Base-by-base conservation (phyloP, 306 rosid species). In the Casuarina cunninghamiana region DNA sequence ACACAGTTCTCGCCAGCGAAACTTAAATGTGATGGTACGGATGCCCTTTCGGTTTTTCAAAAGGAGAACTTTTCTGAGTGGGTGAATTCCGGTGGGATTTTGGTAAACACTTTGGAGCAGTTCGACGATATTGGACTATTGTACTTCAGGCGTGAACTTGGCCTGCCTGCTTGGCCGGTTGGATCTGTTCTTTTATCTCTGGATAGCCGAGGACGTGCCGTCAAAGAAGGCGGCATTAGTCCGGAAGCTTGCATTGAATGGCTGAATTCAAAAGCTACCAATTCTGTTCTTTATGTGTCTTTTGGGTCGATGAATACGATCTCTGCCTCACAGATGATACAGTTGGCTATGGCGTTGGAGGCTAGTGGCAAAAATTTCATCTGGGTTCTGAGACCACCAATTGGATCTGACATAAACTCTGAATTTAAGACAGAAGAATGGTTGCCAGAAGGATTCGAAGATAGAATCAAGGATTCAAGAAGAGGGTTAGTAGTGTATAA, bases 291-390 rank as follows among this genome's bases (percentile, higher is more conserved):
- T 21, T 92, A 85, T 1, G 84, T 88, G 3, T 82, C 84, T 5
- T 92, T 92, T 38, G 95, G 97, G 3, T 92, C 97, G 0, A 87
- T 85, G 93, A 92, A 92, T 73, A 88, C 93, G 0, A 78, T 90
- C 26, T 83, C 95, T 0, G 68, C 74, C 0, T 75, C 86, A 4
- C 95, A 90, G 21, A 88, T 92, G 97, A 84, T 84, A 85, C 69
- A 87, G 12, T 10, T 92, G 10, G 97, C 81, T 2, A 82, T 38
- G 21, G 97, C 89, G 0, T 65, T 92, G 85, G 95, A 90, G n/a
- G 44, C 2, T 12, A 71, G 90, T 7, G 68, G 72, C 0, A 81
- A 43, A 71, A 72, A 63, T 68, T 92, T 92, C 81, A 51, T 92
- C 5, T 92, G 97, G 97, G 95, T 88, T 0, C 89, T 90, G 15